Conservation (phyloP, 805 yeast species). For the Saccharomycopsis javanensis region DNA sequence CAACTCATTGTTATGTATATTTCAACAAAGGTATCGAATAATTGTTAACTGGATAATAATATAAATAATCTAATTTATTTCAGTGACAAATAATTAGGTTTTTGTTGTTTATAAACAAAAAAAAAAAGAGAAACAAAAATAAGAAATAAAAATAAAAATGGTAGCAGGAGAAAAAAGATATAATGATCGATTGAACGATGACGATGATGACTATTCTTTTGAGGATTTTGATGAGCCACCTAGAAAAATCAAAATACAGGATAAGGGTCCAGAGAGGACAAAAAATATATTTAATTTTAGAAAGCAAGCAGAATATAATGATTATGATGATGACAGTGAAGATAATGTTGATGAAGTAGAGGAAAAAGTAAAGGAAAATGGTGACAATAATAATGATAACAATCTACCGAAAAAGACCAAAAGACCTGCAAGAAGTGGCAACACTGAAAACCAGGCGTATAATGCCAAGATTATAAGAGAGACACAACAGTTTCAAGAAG, state of each 20-base stretch:
- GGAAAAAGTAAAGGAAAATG: neutral
- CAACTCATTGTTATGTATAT: no score
- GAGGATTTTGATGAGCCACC: neutral
- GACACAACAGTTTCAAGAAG: slow-evolving; percentile 13
- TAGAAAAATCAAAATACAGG: neutral
- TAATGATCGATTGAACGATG: neutral
- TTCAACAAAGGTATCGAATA: no score
- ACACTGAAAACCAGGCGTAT: slow-evolving; percentile 21
- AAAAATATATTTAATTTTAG: neutral
- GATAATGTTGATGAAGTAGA: neutral
- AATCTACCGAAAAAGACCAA: slow-evolving; percentile 5
- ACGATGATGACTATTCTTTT: slow-evolving; percentile 5
- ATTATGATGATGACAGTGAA: slow-evolving; percentile 2
- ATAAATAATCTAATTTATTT: no score
- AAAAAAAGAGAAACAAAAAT: neutral
- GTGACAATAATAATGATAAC: neutral
- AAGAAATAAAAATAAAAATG: neutral
- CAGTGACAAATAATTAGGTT: neutral
- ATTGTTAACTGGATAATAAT: no score
- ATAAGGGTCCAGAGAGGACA: neutral
- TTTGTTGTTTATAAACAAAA: no score
- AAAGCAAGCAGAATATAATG: neutral
- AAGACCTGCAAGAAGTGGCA: slow-evolving; percentile 21
- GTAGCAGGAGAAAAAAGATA: neutral
- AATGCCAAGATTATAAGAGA: slow-evolving; percentile 13